phyloP scores from a whole-genome alignment of 805 yeast genomes.

The Clavispora vitiphila region DNA sequence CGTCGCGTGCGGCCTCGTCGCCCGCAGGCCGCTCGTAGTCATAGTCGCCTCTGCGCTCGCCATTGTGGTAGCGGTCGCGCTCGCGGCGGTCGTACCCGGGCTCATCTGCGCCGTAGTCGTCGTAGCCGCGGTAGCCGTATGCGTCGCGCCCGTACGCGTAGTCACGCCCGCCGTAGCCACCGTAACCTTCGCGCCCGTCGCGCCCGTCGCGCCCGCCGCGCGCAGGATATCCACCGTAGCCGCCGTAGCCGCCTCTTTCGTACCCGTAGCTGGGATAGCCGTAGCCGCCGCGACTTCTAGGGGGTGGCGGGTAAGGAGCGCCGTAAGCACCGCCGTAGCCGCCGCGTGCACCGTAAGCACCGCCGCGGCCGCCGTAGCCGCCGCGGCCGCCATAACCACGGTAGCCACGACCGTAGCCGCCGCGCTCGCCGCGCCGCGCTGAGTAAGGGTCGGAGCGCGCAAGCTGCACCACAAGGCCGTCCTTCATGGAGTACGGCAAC shows the following conservation, averaged over 20 bases:
- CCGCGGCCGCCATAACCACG: constrained; percentile 15
- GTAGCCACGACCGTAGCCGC: constrained; percentile 5
- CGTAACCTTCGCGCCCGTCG: constrained; percentile 14
- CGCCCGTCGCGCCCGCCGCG: constrained; percentile 15
- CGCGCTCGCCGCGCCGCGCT: constrained; percentile 31
- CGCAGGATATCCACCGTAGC: constrained; percentile 10
- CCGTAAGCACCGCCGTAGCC: too few species aligned
- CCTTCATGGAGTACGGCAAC: constrained; percentile 36
- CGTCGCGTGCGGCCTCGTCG: constrained; percentile 11
- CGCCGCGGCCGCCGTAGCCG: constrained; percentile 16
- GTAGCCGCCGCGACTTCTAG: constrained; percentile 20
- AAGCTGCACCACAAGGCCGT: constrained; percentile 47
- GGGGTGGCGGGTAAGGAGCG: constrained; percentile 13
- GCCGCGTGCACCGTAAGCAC: constrained; percentile 14
- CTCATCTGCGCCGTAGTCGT: constrained; percentile 18
- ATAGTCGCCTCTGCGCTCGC: constrained; percentile 11
- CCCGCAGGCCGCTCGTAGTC: constrained; percentile 10
- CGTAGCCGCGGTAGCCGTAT: constrained; percentile 14
- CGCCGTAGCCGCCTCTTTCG: constrained; percentile 20
- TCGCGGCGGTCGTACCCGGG: constrained; percentile 17
- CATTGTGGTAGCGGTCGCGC: constrained; percentile 13
- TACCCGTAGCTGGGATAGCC: constrained; percentile 15
- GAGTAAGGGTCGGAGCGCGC: constrained; percentile 53
- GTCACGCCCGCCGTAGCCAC: constrained; percentile 7
- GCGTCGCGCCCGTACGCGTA: constrained; percentile 13